Percentiles rank a stretch among this genome's conserved stretches.
These are phyloP conservation scores for Thalia dealbata DNA, from an alignment of 176 grass and related monocot species.

Conservation along the genomic window DNA sequence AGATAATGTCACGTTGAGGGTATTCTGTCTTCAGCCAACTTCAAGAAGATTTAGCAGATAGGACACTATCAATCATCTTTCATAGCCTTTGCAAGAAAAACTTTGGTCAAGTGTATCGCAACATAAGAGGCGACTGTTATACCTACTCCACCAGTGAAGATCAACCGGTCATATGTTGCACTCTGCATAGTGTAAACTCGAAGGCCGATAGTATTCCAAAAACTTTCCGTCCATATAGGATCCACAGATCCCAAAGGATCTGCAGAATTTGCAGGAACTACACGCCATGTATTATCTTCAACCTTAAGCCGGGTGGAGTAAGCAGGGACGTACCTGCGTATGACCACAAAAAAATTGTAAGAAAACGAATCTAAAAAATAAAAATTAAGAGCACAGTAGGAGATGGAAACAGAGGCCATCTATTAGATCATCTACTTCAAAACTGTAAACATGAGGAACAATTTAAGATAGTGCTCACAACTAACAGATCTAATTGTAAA, in stretches of 20 bases:
- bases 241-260: slow-evolving; percentile 55
- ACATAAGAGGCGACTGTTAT: slow-evolving; percentile 52
- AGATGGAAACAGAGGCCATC: background rate
- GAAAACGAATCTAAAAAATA: background rate
- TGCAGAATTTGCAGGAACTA: slow-evolving; percentile 45
- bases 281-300: slow-evolving; percentile 50
- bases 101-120: slow-evolving; percentile 34
- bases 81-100: slow-evolving; percentile 48
- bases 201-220: slow-evolving; percentile 76
- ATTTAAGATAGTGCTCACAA: no score
- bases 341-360: slow-evolving; percentile 2
- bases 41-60: background rate
- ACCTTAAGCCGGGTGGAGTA: slow-evolving; percentile 80
- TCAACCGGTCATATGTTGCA: slow-evolving; percentile 45
- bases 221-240: slow-evolving; percentile 92
- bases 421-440: background rate
- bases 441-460: no score
- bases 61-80: slow-evolving; percentile 49
- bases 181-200: slow-evolving; percentile 74
- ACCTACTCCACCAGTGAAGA: slow-evolving; percentile 42
- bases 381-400: background rate
- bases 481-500: no score
- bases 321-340: slow-evolving; percentile 76
- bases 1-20: background rate
- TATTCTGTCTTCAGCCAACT: background rate